Conservation (phyloP, 2,329 filamentous ascomycete genomes). For the Penicillium paneum region DNA sequence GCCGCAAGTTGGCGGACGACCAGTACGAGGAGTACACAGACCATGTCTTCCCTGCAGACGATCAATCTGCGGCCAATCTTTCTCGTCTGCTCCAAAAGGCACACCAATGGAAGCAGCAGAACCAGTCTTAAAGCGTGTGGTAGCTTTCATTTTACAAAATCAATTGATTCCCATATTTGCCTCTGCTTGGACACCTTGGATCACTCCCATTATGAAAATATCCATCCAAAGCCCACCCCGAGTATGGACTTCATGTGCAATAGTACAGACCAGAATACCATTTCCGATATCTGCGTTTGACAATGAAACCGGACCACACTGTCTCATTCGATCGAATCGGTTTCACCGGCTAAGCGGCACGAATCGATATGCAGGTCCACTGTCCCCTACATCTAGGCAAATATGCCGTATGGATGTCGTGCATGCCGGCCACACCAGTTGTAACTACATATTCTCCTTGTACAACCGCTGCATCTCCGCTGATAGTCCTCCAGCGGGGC, state of each 20-base stretch:
- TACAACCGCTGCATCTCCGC: neutral
- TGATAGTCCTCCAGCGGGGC: neutral
- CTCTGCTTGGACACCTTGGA: neutral
- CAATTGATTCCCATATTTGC: neutral
- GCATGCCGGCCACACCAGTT: neutral
- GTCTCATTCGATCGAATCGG: neutral
- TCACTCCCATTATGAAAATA: neutral
- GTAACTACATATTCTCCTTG: neutral
- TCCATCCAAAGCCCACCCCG: neutral
- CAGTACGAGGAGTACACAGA: conserved; percentile 96
- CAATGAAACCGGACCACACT: neutral
- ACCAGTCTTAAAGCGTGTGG: conserved; percentile 34
- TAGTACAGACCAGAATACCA: conserved; percentile 1
- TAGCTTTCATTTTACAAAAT: neutral
- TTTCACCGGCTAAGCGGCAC: neutral
- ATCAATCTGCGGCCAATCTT: conserved; percentile 78
- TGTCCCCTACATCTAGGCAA: neutral
- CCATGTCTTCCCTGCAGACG: conserved; percentile 94
- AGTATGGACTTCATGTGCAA: neutral
- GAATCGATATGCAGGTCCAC: neutral
- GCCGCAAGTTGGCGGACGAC: conserved; percentile 86
- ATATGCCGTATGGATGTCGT: neutral
- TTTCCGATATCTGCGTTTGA: neutral
- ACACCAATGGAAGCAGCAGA: conserved; percentile 82
- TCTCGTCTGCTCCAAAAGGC: conserved; percentile 82